Evolutionary conservation across 345 rosid genomes (phyloP).

Genomic region (Melaleuca quinquenervia): DNA sequence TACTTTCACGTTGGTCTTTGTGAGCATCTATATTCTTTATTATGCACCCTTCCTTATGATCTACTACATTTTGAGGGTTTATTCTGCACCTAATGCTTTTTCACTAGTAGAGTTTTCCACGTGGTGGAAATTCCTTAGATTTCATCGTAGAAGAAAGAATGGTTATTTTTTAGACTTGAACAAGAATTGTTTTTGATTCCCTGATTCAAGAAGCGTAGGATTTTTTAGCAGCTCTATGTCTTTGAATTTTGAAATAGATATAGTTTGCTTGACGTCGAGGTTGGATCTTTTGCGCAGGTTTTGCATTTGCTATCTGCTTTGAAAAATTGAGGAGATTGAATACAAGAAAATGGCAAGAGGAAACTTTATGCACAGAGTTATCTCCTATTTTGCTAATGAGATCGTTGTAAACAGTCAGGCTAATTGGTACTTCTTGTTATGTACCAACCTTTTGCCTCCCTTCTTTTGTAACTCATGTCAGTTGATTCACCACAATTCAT

Average conservation of each 20-base stretch:
- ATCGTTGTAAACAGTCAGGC: conserved; percentile 77
- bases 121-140: not conserved
- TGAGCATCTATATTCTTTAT: too few relatives aligned
- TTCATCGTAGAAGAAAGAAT: not conserved
- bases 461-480: not conserved
- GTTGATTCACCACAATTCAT: not conserved
- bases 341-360: conserved; percentile 68
- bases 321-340: not conserved
- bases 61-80: too few relatives aligned
- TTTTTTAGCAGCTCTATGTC: not conserved
- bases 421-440: conserved; percentile 39
- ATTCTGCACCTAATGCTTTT: too few relatives aligned
- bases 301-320: not conserved
- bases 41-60: too few relatives aligned
- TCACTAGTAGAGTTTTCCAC: too few relatives aligned
- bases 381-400: conserved; percentile 70
- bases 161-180: too few relatives aligned
- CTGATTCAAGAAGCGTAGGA: not conserved
- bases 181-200: not conserved
- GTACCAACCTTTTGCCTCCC: not conserved
- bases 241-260: not conserved
- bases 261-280: not conserved
- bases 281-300: not conserved
- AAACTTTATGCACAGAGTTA: conserved; percentile 68
- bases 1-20: too few relatives aligned